Evolutionary conservation across 2,329 filamentous ascomycete genomes (phyloP).

Genomic region (Fusarium sp.): DNA sequence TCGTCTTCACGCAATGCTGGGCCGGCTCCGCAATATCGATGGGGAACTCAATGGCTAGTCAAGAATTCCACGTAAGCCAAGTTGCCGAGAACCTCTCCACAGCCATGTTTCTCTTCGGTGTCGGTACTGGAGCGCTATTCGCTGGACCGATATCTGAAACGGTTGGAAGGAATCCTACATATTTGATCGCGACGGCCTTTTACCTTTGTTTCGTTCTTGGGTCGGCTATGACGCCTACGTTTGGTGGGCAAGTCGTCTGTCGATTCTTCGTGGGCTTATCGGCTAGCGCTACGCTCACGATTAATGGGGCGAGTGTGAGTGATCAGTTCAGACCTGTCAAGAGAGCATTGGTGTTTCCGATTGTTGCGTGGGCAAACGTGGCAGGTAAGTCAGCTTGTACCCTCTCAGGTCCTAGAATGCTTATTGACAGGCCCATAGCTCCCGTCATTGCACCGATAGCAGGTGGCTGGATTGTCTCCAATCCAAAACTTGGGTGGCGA

Average conservation of each 20-base stretch:
- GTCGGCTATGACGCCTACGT: not conserved
- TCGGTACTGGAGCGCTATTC: constrained; percentile 51
- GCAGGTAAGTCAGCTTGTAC: not conserved
- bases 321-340: constrained; percentile 9
- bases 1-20: constrained; percentile 56
- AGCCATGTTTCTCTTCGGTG: constrained; percentile 49
- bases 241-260: constrained; percentile 2
- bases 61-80: constrained; percentile 52
- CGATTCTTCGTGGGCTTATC: constrained; percentile 1
- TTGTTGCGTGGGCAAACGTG: constrained; percentile 6
- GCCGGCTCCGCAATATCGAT: constrained; percentile 64
- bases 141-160: constrained; percentile 52
- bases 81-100: constrained; percentile 63
- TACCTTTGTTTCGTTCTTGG: not conserved
- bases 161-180: constrained; percentile 53
- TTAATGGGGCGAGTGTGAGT: not conserved
- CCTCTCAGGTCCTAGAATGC: too few relatives aligned
- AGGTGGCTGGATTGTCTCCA: constrained; percentile 4
- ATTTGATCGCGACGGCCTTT: constrained; percentile 22
- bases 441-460: not conserved
- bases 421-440: not conserved
- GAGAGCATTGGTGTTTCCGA: not conserved
- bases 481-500: constrained; percentile 56
- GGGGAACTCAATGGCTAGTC: constrained; percentile 55
- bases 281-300: not conserved